Base-by-base conservation (phyloP, 305 asterid genomes). In the Euphrasia arctica region DNA sequence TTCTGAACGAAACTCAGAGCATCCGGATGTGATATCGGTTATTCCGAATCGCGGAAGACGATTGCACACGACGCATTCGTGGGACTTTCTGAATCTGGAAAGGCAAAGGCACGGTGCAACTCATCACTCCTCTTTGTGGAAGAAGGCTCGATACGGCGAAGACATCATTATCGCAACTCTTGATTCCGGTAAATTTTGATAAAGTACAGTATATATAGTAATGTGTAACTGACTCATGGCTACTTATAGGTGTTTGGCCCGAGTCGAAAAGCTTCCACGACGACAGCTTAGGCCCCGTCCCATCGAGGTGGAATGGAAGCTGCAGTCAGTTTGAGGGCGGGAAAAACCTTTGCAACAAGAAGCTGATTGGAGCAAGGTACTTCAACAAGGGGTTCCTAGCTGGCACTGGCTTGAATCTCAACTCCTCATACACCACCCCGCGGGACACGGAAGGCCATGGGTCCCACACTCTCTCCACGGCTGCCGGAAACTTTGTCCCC, bases 11-110 rank as follows among this genome's bases (percentile, higher is more conserved):
- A 57, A 41, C 36, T 57, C 13, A 86, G 96, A 70, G 64, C 94
- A 79, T 69, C 85, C 89, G 0, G 80, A 61, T 3, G 96, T 87
- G 45, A 74, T 82, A 0, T 85, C 96, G 0, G 82, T 92, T 6
- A 77, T 90, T 66, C 10, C 29, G 67, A 79, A 79, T 42, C 34
- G 66, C 29, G 81, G 65, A 0, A 83, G 63, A 60, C 77, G 75
- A 54, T 48, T 87, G 58, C 97, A 92, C 77, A 92, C 98, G 12
- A 81, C 95, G 11, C 88, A 62, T 57, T 81, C 97, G 15, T 93
- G 98, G 98, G 86, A 82, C 1, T 93, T 90, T 73, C 75, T 86
- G 9, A 58, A 22, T 74, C 49, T 88, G 13, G 97, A 84, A 75
- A 63, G 59, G 11, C 32, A 84, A 75, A 63, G 59, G 11, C 32